Percentiles rank a stretch among this genome's conserved stretches.
These are phyloP conservation scores for Sonneratia caseolaris DNA, from an alignment of 345 rosid genomes.

Conservation along the genomic window DNA sequence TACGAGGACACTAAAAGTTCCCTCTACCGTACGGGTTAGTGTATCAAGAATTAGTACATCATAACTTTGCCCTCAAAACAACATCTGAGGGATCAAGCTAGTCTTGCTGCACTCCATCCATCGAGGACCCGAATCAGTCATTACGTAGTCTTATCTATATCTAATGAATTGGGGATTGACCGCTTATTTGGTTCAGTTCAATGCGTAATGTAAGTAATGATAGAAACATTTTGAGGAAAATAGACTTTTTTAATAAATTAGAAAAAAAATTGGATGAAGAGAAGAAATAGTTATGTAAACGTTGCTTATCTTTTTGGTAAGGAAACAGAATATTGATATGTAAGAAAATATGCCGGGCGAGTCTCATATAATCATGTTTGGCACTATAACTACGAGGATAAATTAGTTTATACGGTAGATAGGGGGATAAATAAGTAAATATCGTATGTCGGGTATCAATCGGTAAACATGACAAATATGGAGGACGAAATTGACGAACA, in stretches of 20 bases:
- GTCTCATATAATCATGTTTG: no score
- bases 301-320: no score
- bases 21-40: neutral
- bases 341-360: no score
- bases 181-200: neutral
- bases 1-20: conserved; percentile 8
- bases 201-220: neutral
- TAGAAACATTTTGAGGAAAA: neutral
- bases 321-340: no score
- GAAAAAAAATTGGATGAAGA: neutral
- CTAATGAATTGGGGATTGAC: neutral
- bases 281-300: no score
- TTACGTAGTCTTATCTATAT: neutral
- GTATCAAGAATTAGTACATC: neutral
- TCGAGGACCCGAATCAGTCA: neutral
- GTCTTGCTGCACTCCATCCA: neutral
- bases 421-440: no score
- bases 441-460: no score
- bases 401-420: no score
- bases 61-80: neutral
- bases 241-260: neutral
- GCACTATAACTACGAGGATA: no score
- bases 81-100: neutral
- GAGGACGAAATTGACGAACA: neutral
- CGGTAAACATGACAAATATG: no score